These are phyloP conservation scores for Neofusicoccum ribis DNA, from an alignment of 2,329 filamentous ascomycete species.

Conservation along the genomic window DNA sequence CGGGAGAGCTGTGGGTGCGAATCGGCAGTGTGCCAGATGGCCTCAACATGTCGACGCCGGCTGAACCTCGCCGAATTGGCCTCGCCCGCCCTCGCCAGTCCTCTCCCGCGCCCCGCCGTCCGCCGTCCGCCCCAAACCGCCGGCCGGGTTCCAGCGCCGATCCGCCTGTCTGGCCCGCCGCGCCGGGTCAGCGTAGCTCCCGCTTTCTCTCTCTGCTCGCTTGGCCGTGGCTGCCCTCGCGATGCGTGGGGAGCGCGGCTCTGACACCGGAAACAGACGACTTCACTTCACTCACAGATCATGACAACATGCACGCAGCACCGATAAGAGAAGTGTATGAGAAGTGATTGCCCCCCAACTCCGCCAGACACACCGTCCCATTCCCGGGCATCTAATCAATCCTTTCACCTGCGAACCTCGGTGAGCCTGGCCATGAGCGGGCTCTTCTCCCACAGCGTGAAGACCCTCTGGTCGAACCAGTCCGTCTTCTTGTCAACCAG, in stretches of 20 bases:
- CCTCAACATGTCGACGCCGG: conserved; percentile 9
- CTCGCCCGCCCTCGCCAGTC: too few species aligned
- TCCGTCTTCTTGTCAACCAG: conserved; percentile 33
- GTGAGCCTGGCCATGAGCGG: conserved; percentile 30
- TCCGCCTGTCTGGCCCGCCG: too few species aligned
- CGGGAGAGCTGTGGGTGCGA: conserved; percentile 1
- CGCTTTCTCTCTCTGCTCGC: too few species aligned
- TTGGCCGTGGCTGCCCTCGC: too few species aligned
- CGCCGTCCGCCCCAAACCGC: not conserved
- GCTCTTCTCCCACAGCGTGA: conserved; percentile 36
- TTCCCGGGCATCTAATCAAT: not conserved
- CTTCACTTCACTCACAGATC: too few species aligned
- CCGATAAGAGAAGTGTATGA: too few species aligned
- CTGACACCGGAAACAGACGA: too few species aligned
- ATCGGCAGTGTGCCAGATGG: conserved; percentile 15
- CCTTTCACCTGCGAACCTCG: not conserved
- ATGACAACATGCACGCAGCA: too few species aligned
- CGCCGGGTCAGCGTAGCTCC: too few species aligned
- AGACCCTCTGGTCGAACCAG: conserved; percentile 41
- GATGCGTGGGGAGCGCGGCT: too few species aligned
- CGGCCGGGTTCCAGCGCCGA: not conserved
- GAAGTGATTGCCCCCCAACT: too few species aligned
- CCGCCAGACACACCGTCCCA: too few species aligned
- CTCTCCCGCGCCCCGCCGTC: not conserved
- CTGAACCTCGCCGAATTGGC: not conserved